Base-by-base conservation (phyloP, 176 grass and related monocot species). In the Oryza nivara region DNA sequence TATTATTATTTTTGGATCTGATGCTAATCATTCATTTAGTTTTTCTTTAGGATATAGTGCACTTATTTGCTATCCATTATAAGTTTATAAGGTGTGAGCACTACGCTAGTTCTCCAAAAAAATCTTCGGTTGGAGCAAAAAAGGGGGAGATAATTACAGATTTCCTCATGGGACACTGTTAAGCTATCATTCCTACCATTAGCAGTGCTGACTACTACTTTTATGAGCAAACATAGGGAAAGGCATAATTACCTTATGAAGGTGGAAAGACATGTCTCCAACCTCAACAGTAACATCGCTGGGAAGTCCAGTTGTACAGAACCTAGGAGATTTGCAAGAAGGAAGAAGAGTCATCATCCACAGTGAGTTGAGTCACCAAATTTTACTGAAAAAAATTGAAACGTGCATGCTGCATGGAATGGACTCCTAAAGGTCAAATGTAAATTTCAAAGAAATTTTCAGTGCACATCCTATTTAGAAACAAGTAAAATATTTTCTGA, bases 231-330 rank as follows among this genome's bases (percentile, higher is more conserved):
- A 38, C 36, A 38, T 3, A 74, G 26, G 51, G 76, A 82, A 86
- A 23, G 25, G 25, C 36, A 51, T 32, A 3, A 49, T 73, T 90
- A 98, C 95, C 95, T 98, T 98, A 76, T 98, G 95, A 79, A 98
- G 95, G 80, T 98, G 95, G 86, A 98, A 98, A 83, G 89, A 98
- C 91, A 98, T 98, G 56, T 92, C 89, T 40, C 85, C 89, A 88
- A 93, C 92, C 81, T 98, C 95, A 83, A 98, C 80, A 35, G 85
- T 93, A 88, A 98, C 83, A 92, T 98, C 95, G 34, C 95, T 98
- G 32, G 95, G 91, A 77, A 98, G 91, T 52, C 95, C 95, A 80
- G 91, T 95, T 71, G 89, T 92, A 81, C 95, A 98, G 56, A 95
- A 93, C 95, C 95, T 98, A 86, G 25, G 86, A 86, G 22, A 66